These are phyloP conservation scores for Tuber microsphaerosporum DNA, from an alignment of 495 filamentous ascomycete genomes.

Conservation along the genomic window DNA sequence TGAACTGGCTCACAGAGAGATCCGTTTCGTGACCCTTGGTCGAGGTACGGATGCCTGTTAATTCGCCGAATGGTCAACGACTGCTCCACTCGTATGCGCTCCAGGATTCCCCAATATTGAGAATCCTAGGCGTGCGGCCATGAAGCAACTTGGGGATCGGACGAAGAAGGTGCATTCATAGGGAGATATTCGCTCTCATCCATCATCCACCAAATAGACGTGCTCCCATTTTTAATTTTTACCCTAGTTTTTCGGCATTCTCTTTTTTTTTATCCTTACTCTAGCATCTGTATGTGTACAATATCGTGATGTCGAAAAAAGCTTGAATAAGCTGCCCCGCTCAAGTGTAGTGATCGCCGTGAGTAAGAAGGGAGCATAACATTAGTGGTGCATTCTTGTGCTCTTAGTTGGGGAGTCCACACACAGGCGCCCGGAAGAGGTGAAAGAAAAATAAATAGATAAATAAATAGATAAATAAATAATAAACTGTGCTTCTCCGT, in stretches of 20 bases:
- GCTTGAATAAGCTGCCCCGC: not conserved
- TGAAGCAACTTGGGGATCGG: slow-evolving; percentile 3
- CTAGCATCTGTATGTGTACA: not conserved
- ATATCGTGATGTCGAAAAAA: not conserved
- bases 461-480: slow-evolving; percentile 7
- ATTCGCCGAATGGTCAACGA: slow-evolving; percentile 18
- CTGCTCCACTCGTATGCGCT: slow-evolving; percentile 9
- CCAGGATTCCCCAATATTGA: not conserved
- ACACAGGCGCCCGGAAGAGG: not conserved
- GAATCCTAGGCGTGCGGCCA: not conserved
- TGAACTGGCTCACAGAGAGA: slow-evolving; percentile 5
- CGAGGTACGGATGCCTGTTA: slow-evolving; percentile 11
- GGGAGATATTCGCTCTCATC: not conserved
- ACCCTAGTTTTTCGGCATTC: not conserved
- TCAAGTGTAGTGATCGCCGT: not conserved
- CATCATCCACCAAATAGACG: not conserved
- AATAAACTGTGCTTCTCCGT: slow-evolving; percentile 31
- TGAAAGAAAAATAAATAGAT: not conserved
- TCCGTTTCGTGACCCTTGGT: slow-evolving; percentile 8
- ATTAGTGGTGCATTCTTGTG: not conserved
- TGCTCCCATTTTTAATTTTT: not conserved
- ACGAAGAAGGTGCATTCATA: not conserved
- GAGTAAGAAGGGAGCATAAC: not conserved
- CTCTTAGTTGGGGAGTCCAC: not conserved
- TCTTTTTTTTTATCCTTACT: not conserved